Evolutionary conservation across 2,329 filamentous ascomycete genomes (phyloP), one percentile per base, ranked within the genome.

Genomic region (Camptophora hylomeconis): DNA sequence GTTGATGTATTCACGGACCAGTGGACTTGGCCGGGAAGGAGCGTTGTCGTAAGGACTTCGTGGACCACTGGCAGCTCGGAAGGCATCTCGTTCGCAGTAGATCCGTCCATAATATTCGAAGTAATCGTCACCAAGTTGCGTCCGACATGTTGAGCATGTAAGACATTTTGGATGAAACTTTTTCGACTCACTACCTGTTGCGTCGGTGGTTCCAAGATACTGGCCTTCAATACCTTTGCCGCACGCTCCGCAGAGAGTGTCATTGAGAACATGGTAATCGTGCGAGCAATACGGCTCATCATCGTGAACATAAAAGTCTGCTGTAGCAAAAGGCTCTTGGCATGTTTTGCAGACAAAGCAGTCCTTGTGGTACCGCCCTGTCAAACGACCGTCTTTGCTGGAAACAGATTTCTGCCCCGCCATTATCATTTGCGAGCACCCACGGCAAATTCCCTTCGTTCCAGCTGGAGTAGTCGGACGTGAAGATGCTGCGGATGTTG

Each of bases 281-380:
- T 76, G 74, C 42, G 83, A 78, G 54, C 89, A 95, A 56, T 87
- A 94, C 0, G 89, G 89, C 35, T 73, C 67, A 55, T 98, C 83
- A 40, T 79, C 60, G 35, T 84, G 70, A 7, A 98, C 86, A 51
- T 98, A 98, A 46, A 95, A 95, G 35, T 89, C 84, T 2, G 82
- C 71, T 0, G 84, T 92, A 12, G 75, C 64, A 49, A 95, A 98
- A 1, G 84, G 77, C 30, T 75, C 67, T 7, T 65, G 63, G 59
- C 89, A 98, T 2, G 79, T 84, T 4, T 73, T 71, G 64, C 89
- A 98, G 7, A 87, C 80, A 50, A 98, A 95, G 53, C 87, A 98
- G 4, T 78, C 70, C 53, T 92, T 92, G 63, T 98, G 89, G 53
- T 93, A 98, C 39, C 84, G 77, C 7, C 89, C 89, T 0, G 82